A percentile compares a stretch with the other conserved stretches of the same genome.
phyloP scores from a whole-genome alignment of 1,284 basidiomycete genomes.

The Rhodotorula sp. region DNA sequence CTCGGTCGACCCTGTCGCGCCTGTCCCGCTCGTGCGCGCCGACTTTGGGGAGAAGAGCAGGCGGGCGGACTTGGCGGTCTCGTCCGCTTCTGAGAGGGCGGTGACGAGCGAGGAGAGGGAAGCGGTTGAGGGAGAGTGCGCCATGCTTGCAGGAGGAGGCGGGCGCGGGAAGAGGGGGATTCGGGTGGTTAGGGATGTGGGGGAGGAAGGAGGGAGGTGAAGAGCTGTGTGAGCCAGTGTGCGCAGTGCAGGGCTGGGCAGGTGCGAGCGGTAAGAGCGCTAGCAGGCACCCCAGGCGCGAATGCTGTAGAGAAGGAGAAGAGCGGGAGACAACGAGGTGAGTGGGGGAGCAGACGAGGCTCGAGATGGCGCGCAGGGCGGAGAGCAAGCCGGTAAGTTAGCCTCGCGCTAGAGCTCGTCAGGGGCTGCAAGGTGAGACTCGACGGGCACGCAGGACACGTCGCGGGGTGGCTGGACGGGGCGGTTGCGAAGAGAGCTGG shows the following conservation, averaged over 20 bases:
- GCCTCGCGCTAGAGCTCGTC: not conserved
- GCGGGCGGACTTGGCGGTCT: not conserved
- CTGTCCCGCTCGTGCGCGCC: constrained; percentile 17
- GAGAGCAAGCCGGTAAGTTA: no score
- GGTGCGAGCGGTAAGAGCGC: no score
- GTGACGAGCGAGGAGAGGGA: not conserved
- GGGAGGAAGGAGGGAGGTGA: not conserved
- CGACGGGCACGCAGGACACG: no score
- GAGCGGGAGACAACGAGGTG: not conserved
- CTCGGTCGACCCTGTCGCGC: constrained; percentile 32
- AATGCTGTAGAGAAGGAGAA: not conserved
- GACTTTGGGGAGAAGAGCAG: constrained; percentile 11
- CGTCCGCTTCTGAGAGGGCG: not conserved
- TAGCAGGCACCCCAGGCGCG: no score
- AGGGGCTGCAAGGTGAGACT: not conserved
- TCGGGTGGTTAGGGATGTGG: not conserved
- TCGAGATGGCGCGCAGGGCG: not conserved
- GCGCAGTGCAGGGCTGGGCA: no score
- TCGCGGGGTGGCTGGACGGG: no score
- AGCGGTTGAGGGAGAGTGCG: not conserved
- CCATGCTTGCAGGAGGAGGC: not conserved
- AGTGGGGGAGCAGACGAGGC: no score
- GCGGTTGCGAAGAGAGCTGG: no score
- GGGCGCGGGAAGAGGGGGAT: no score
- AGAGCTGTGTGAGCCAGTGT: not conserved